These are phyloP conservation scores for Trichophyton rubrum DNA, from an alignment of 2,329 filamentous ascomycete species.

Conservation along the genomic window DNA sequence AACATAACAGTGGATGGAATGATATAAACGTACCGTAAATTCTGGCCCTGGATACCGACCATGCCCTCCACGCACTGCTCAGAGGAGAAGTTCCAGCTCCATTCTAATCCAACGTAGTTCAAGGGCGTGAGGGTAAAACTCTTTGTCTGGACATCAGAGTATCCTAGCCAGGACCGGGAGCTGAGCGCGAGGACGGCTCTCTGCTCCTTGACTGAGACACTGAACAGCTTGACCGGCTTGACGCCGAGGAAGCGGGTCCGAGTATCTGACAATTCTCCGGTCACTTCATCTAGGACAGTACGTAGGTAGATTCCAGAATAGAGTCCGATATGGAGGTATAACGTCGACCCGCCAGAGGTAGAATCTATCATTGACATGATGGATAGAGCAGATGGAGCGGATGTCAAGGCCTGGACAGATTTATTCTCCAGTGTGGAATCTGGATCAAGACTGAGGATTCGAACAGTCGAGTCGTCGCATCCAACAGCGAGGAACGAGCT, in stretches of 20 bases:
- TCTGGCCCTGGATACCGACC: conserved; percentile 83
- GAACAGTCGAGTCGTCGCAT: conserved; percentile 91
- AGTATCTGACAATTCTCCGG: conserved; percentile 88
- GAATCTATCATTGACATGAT: conserved; percentile 97
- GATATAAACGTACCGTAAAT: conserved; percentile 54
- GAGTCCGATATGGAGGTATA: conserved; percentile 91
- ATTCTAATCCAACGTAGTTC: conserved; percentile 77
- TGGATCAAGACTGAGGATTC: conserved; percentile 78
- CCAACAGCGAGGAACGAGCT: conserved; percentile 93
- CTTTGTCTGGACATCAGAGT: conserved; percentile 75
- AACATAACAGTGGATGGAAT: conserved; percentile 7
- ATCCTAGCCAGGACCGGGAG: conserved; percentile 91
- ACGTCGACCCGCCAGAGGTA: conserved; percentile 70
- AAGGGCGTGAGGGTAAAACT: conserved; percentile 86
- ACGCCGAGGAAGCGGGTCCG: conserved; percentile 88
- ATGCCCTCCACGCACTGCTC: conserved; percentile 89
- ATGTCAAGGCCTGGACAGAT: conserved; percentile 85
- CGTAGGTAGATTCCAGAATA: conserved; percentile 92
- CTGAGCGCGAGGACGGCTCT: conserved; percentile 80
- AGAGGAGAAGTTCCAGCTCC: conserved; percentile 92
- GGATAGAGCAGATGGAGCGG: conserved; percentile 72
- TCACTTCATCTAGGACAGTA: conserved; percentile 88
- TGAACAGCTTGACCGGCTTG: conserved; percentile 78
- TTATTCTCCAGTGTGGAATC: conserved; percentile 86
- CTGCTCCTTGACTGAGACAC: conserved; percentile 75